phyloP scores from a whole-genome alignment of 768 basidiomycete species.

The Boletus pseudopeckii region DNA sequence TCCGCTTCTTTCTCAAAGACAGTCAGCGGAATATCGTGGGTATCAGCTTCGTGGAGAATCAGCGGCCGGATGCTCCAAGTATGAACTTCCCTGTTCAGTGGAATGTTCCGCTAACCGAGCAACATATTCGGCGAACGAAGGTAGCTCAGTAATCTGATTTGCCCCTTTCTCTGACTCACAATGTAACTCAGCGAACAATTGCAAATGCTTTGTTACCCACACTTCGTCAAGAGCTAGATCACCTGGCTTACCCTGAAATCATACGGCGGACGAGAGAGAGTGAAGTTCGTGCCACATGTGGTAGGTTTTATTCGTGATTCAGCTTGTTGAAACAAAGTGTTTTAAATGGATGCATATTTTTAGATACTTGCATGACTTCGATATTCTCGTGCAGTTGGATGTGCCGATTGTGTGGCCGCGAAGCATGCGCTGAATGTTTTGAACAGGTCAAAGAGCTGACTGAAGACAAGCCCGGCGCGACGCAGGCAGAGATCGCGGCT shows the following conservation, averaged over 20 bases:
- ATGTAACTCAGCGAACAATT: slow-evolving; percentile 51
- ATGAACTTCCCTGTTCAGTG: slow-evolving; percentile 64
- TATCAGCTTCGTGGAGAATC: slow-evolving; percentile 66
- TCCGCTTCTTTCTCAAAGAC: slow-evolving; percentile 73
- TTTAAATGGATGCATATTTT: slow-evolving; percentile 6
- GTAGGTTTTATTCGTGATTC: slow-evolving; percentile 40
- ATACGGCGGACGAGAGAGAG: slow-evolving; percentile 74
- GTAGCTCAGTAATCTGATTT: slow-evolving; percentile 33
- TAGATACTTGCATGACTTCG: slow-evolving; percentile 93
- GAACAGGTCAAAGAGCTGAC: slow-evolving; percentile 65
- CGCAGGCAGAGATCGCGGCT: slow-evolving; percentile 45
- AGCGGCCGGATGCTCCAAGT: slow-evolving; percentile 51
- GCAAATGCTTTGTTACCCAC: slow-evolving; percentile 66
- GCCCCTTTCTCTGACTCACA: slow-evolving; percentile 7
- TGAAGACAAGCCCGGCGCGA: slow-evolving; percentile 45
- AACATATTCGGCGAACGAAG: slow-evolving; percentile 59
- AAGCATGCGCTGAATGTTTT: slow-evolving; percentile 85
- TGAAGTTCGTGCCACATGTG: slow-evolving; percentile 82
- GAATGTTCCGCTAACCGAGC: slow-evolving; percentile 54
- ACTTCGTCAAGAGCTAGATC: slow-evolving; percentile 60
- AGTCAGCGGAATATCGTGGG: slow-evolving; percentile 54
- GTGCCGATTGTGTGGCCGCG: slow-evolving; percentile 87
- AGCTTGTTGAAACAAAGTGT: slow-evolving; percentile 2
- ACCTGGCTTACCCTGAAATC: slow-evolving; percentile 53
- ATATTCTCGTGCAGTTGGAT: slow-evolving; percentile 89